Evolutionary conservation across 495 filamentous ascomycete genomes (phyloP), one percentile per base, ranked within the genome.

Genomic region (Hypoxylon intermedium): DNA sequence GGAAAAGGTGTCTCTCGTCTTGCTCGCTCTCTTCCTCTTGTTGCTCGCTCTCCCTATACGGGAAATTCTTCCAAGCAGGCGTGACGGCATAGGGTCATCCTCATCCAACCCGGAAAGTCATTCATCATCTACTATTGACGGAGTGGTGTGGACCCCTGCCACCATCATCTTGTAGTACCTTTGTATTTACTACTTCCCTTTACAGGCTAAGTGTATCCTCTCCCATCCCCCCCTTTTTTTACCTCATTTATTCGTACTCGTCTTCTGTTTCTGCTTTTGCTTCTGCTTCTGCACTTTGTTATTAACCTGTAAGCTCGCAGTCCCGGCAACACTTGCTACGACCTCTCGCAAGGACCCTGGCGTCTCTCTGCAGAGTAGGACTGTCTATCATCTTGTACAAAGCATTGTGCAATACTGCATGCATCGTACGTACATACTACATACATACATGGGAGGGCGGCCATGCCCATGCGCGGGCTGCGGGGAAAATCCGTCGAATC

Each of bases 21-120:
- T n/a, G n/a, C n/a, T n/a, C n/a, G 20, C 46, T 53, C 36, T 24
- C 9, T 44, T 6, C 40, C 19, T 53, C 13, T 7, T 23, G 46
- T 46, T 42, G 7, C 16, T 15, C 19, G 45, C 38, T 21, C 28
- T 43, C 36, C 26, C 15, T 49, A 16, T 49, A 56, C 40, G 56
- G 62, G 56, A 57, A 60, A 56, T 55, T 40, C n/a, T 53, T 48
- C 51, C 36, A 57, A 26, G 60, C 26, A 34, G 55, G 50, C 61
- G 62, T 65, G 62, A 65, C 56, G 62, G 62, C 62, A 65, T 65
- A 65, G 53, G 62, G 56, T 56, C 56, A 65, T 65, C 51, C 46
- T 60, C 41, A 56, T 55, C 44, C 55, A 65, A 65, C 62, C 46
- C 56, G 56, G 62, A 56, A 65, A 56, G 62, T 65, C 62, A 65